A percentile compares a stretch with the other conserved stretches of the same genome.
phyloP scores from a whole-genome alignment of 148 eudicot genomes.

The Nyssa sinensis region DNA sequence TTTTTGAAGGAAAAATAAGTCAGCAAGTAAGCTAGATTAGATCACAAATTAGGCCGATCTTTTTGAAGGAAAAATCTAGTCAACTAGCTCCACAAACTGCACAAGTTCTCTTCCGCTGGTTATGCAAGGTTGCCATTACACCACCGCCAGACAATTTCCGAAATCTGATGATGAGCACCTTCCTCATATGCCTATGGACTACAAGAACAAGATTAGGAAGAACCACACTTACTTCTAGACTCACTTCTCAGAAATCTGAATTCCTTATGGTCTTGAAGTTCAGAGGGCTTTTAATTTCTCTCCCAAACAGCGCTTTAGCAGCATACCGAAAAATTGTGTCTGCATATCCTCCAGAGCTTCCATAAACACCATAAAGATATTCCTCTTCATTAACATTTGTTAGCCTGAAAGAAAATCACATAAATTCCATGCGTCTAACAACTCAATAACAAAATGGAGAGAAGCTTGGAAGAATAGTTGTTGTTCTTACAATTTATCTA shows the following conservation, averaged over 20 bases:
- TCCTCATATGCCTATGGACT: neutral
- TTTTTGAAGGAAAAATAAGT: no score
- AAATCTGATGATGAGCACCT: neutral
- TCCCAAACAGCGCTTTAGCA: constrained; percentile 66
- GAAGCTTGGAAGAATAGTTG: neutral
- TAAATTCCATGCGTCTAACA: neutral
- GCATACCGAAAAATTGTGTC: constrained; percentile 77
- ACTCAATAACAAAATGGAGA: neutral
- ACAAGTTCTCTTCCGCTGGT: neutral
- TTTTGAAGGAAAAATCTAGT: neutral
- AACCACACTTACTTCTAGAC: constrained; percentile 66
- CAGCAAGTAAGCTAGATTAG: neutral
- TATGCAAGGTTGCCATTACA: neutral
- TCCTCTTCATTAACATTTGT: constrained; percentile 84
- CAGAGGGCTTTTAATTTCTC: constrained; percentile 65
- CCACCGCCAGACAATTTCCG: neutral
- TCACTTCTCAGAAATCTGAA: constrained; percentile 84
- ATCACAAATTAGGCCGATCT: neutral
- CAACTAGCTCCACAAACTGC: neutral
- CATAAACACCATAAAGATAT: constrained; percentile 71
- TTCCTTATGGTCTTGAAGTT: constrained; percentile 66
- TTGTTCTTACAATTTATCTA: constrained; percentile 68
- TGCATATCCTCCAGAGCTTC: constrained; percentile 97
- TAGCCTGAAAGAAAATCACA: constrained; percentile 39
- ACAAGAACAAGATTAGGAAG: constrained; percentile 1